Evolutionary conservation across 306 rosid species (phyloP), one percentile per base, ranked within the genome.

Genomic region (Amphicarpaea edgeworthii): DNA sequence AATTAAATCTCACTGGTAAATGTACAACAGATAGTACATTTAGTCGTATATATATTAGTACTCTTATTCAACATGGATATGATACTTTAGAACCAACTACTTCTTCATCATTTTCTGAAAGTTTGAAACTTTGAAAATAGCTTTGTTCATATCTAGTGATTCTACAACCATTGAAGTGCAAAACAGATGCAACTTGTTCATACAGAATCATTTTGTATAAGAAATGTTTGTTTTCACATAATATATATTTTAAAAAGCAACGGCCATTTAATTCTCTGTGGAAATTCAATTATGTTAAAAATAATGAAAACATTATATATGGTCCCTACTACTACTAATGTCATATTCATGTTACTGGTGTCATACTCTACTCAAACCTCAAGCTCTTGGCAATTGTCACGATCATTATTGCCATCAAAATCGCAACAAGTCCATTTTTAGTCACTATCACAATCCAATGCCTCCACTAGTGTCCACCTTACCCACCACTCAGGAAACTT

Each of bases 261-360:
- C 0, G 3, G 4, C 14, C 0, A 28, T 57, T 5, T 28, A 59
- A 30, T 59, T 28, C 0, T 26, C 6, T 59, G 12, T 26, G 14
- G 14, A 59, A 59, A 28, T 59, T 59, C 21, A 59, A 59, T 59
- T 28, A 58, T 28, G 6, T 7, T 12, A 19, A 55, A 60, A 54
- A 21, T 53, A 60, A 12, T 60, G 21, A 60, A 60, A 37, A 15
- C 24, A 60, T 3, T 20, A 45, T 12, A 15, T 12, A 60, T 8
- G 68, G 68, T 32, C 68, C 42, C 46, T 61, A 61, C 45, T 28
- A n/a, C n/a, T n/a, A n/a, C n/a, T 61, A 8, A n/a, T 32, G 45
- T 61, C 45, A n/a, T 32, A n/a, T 32, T 34, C 45, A 32, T 16
- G 23, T 8, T 61, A 32, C 24, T 16, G 16, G 0, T 17, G 14